Evolutionary conservation across 371 early-diverging fungal species (phyloP).

Genomic region (Mortierella sp.): DNA sequence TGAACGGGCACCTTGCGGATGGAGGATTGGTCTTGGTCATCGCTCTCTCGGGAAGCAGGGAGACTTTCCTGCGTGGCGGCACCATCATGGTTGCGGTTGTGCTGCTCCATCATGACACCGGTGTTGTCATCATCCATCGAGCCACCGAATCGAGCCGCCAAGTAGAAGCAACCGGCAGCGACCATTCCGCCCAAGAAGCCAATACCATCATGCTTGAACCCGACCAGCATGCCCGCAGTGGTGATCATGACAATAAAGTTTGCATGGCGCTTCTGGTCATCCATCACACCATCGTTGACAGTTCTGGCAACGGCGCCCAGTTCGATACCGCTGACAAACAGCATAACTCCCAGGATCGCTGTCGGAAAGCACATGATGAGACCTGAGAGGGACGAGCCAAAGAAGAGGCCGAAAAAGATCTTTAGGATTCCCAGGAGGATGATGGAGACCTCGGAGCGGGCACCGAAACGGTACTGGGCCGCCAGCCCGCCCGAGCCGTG

Average conservation of each 20-base stretch:
- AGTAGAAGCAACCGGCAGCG: constrained; percentile 32
- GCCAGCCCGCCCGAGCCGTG: constrained; percentile 92
- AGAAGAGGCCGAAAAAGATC: constrained; percentile 80
- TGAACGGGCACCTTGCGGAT: constrained; percentile 26
- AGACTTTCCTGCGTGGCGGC: neutral
- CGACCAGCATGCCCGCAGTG: constrained; percentile 78
- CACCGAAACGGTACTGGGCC: constrained; percentile 94
- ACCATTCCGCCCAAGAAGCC: constrained; percentile 80
- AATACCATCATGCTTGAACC: constrained; percentile 86
- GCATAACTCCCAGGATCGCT: constrained; percentile 87
- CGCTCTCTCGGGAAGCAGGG: neutral
- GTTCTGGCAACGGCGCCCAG: constrained; percentile 75
- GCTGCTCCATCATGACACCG: constrained; percentile 14
- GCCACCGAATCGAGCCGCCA: constrained; percentile 25
- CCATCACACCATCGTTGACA: constrained; percentile 61
- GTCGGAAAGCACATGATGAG: constrained; percentile 79
- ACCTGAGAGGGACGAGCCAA: constrained; percentile 83
- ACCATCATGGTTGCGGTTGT: neutral
- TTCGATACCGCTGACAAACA: constrained; percentile 87
- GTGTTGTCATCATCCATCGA: constrained; percentile 44
- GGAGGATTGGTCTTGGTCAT: constrained; percentile 15
- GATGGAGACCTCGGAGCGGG: constrained; percentile 86
- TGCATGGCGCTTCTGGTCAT: constrained; percentile 62
- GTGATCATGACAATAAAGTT: constrained; percentile 78
- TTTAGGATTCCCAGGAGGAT: constrained; percentile 83